Evolutionary conservation across 495 filamentous ascomycete species (phyloP).

Genomic region (Cenococcum geophilum): DNA sequence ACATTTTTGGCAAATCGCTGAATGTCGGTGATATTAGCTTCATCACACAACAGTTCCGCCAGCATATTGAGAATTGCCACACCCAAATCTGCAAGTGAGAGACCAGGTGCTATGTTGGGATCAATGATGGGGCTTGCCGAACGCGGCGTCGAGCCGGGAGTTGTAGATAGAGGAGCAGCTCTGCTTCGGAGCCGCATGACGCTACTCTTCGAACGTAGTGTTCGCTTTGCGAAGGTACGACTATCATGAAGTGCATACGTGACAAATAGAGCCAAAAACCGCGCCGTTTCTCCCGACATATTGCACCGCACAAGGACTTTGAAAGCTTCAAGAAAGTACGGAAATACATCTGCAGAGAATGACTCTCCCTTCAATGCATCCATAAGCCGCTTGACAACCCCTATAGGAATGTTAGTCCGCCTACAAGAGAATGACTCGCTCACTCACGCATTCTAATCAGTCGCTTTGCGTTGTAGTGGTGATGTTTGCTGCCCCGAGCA

Average conservation of each 20-base stretch:
- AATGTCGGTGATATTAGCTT: constrained; percentile 57
- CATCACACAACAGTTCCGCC: constrained; percentile 71
- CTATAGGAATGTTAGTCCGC: constrained; percentile 41
- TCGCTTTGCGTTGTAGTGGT: constrained; percentile 82
- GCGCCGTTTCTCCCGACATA: constrained; percentile 71
- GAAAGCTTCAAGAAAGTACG: constrained; percentile 70
- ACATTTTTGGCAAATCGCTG: constrained; percentile 90
- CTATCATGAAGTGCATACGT: constrained; percentile 80
- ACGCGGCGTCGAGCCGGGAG: constrained; percentile 27
- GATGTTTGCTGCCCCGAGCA: constrained; percentile 76
- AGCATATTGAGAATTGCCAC: constrained; percentile 75
- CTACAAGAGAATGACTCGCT: neutral
- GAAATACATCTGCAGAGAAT: constrained; percentile 62
- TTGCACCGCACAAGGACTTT: constrained; percentile 70
- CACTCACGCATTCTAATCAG: constrained; percentile 83
- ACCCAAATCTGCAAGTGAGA: constrained; percentile 52
- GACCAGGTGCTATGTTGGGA: constrained; percentile 10
- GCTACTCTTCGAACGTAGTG: constrained; percentile 44
- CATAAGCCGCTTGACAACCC: constrained; percentile 80
- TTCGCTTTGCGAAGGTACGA: constrained; percentile 45
- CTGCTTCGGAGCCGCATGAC: constrained; percentile 30
- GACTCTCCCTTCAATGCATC: constrained; percentile 82
- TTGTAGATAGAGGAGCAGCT: constrained; percentile 17
- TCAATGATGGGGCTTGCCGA: constrained; percentile 27
- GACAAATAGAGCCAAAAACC: constrained; percentile 85